These are phyloP conservation scores for Nannochloris sp. DNA, from an alignment of 139 green algal species.

Conservation along the genomic window DNA sequence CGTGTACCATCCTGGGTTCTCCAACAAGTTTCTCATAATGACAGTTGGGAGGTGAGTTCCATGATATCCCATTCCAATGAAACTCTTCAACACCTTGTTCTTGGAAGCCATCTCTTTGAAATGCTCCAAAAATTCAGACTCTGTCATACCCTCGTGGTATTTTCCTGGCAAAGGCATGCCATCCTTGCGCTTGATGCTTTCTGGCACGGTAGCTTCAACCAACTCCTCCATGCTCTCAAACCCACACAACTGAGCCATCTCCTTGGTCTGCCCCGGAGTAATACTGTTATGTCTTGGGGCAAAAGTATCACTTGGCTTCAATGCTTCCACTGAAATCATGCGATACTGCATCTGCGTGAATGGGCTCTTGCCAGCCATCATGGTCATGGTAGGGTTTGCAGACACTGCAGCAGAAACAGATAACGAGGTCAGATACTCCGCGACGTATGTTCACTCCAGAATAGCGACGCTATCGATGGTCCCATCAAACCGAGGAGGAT, in stretches of 20 bases:
- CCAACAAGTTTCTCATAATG: slow-evolving; percentile 96
- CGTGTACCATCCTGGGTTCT: slow-evolving; percentile 99
- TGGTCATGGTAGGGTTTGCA: not conserved
- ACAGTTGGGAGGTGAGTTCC: slow-evolving; percentile 82
- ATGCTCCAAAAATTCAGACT: slow-evolving; percentile 77
- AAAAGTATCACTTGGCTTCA: slow-evolving; percentile 62
- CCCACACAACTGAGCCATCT: slow-evolving; percentile 75
- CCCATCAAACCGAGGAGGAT: too few relatives aligned
- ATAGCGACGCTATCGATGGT: too few relatives aligned
- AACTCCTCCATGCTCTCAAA: slow-evolving; percentile 81
- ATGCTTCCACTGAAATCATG: not conserved
- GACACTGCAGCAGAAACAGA: not conserved
- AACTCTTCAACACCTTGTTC: slow-evolving; percentile 95
- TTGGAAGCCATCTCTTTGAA: slow-evolving; percentile 91
- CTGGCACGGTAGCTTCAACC: slow-evolving; percentile 90
- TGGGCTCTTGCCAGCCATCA: not conserved
- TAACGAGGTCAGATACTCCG: too few relatives aligned
- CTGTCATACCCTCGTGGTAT: slow-evolving; percentile 62
- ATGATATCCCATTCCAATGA: slow-evolving; percentile 98
- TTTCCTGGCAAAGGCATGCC: slow-evolving; percentile 80
- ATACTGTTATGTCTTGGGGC: slow-evolving; percentile 91
- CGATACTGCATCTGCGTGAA: not conserved
- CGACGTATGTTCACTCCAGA: too few relatives aligned
- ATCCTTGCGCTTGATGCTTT: slow-evolving; percentile 66
- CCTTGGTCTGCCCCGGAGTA: slow-evolving; percentile 54